Base-by-base conservation (phyloP, 2,329 filamentous ascomycete species). In the Harringtonia aguacate region DNA sequence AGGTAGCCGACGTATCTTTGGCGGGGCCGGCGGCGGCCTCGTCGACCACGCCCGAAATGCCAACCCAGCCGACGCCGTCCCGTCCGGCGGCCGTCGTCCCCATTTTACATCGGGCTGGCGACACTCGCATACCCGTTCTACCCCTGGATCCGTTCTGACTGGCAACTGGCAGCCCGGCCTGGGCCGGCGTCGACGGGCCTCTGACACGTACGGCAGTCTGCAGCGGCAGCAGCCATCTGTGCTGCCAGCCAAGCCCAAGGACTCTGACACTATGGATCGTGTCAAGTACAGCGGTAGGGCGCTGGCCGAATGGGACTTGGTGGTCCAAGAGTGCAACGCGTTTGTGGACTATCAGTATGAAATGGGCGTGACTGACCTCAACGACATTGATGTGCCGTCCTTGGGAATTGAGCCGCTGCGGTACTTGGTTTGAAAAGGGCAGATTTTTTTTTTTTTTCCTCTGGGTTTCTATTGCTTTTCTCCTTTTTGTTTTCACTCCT, bases 291-390 rank as follows among this genome's bases (percentile, higher is more conserved):
- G 75, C 4, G 86, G 86, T 2, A 72, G 84, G 20, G 81, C 86
- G 1, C 68, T 92, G 35, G 84, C 84, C 0, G 86, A 92, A 60
- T 92, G 86, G 86, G 70, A 72, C 20, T 66, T 85, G 20, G 75
- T 90, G 18, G 77, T 88, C 15, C 74, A 76, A 44, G 86, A 92
- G 58, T 86, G 80, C 65, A 86, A 89, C 62, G 85, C 78, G 55
- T 92, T 90, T 60, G 77, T 87, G 27, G 84, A 90, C 47, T 71
- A 85, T 37, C 73, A 86, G 44, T 79, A 79, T 42, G 77, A 79
- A 39, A 86, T 90, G 57, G 85, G 85, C 36, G 76, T 87, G 10
- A 70, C 75, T 3, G 67, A 68, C 1, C 73, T 86, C 47, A 69
- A 66, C 50, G 76, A 81, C 36, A 78, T 90, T 35, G 85, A 90